Base-by-base conservation (phyloP, 352 stramenopile species). In the Aphanomyces astaci region DNA sequence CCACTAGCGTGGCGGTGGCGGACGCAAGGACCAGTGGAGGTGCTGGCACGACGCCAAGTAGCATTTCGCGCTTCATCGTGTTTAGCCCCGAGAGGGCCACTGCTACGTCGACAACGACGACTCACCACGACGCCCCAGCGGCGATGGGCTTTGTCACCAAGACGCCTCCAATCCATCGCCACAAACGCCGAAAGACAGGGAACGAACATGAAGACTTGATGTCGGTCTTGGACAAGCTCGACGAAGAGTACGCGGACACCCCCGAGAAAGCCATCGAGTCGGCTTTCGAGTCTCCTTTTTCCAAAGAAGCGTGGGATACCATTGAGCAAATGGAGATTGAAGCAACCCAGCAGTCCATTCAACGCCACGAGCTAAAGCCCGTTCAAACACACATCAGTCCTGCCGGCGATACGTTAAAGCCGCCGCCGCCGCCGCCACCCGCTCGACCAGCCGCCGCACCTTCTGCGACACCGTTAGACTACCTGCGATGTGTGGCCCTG, bases 41-140 rank as follows among this genome's bases (percentile, higher is more conserved):
- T 89, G 75, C 79, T 90, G 72, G 80, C 88, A 70, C 80, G 80
- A 89, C 89, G 71, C 78, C 91, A 22, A 81, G 76, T 1, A 75
- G 80, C 3, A 63, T 94, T 62, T 72, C 74, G 30, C 80, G 81
- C 32, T 79, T 81, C 33, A 60, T 63, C 19, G 28, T 48, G 19
- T 64, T 70, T 31, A 60, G 63, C 36, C 63, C 39, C 22, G 52
- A 70, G 39, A 55, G 31, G 19, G 15, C 45, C 69, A 28, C n/a
- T n/a, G n/a, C n/a, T n/a, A n/a, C n/a, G n/a, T n/a, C n/a, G n/a
- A n/a, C 48, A 62, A 32, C 30, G 22, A 36, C 31, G 1, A 46
- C 9, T 27, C 53, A 36, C 46, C 17, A 63, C 13, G 30, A 63
- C 31, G 24, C 4, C 19, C 1, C 10, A 22, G 22, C 19, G 3